Evolutionary conservation across 2,329 filamentous ascomycete species (phyloP).

Genomic region (Curvularia sp.): DNA sequence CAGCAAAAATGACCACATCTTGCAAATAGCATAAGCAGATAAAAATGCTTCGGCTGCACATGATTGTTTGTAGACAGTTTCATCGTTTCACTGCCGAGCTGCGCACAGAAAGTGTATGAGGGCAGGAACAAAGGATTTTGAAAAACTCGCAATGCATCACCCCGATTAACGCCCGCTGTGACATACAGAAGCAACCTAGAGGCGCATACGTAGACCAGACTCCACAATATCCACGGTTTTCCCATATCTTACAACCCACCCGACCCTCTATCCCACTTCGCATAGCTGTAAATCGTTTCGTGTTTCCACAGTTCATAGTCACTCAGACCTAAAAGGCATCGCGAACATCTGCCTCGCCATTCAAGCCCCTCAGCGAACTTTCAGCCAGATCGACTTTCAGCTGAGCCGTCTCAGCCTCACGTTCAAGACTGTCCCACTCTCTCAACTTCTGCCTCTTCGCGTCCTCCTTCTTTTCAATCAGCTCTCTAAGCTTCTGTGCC

Average conservation of each 20-base stretch:
- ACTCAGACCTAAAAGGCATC: constrained; percentile 45
- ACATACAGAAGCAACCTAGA: constrained; percentile 19
- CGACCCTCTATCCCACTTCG: not conserved
- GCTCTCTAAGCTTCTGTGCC: constrained; percentile 53
- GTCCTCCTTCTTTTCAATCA: constrained; percentile 57
- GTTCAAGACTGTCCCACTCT: constrained; percentile 57
- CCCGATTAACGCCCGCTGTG: constrained; percentile 20
- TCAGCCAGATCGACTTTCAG: constrained; percentile 58
- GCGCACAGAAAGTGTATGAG: not conserved
- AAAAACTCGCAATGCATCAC: constrained; percentile 9
- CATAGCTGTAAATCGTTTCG: not conserved
- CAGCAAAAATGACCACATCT: not conserved
- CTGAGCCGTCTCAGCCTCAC: constrained; percentile 55
- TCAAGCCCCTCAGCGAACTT: constrained; percentile 53
- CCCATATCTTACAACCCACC: constrained; percentile 19
- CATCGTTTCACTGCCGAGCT: not conserved
- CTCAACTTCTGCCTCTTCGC: constrained; percentile 53
- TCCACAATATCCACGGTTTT: not conserved
- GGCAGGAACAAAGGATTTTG: not conserved
- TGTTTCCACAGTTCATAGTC: not conserved
- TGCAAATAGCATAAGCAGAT: not conserved
- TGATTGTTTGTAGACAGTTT: not conserved
- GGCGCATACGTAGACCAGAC: constrained; percentile 7
- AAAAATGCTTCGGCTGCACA: not conserved
- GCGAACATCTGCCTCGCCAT: constrained; percentile 50